Percentiles rank a stretch among this genome's conserved stretches.
These are phyloP conservation scores for Penicillium atrosanguineum DNA, from an alignment of 495 filamentous ascomycete species.

Conservation along the genomic window DNA sequence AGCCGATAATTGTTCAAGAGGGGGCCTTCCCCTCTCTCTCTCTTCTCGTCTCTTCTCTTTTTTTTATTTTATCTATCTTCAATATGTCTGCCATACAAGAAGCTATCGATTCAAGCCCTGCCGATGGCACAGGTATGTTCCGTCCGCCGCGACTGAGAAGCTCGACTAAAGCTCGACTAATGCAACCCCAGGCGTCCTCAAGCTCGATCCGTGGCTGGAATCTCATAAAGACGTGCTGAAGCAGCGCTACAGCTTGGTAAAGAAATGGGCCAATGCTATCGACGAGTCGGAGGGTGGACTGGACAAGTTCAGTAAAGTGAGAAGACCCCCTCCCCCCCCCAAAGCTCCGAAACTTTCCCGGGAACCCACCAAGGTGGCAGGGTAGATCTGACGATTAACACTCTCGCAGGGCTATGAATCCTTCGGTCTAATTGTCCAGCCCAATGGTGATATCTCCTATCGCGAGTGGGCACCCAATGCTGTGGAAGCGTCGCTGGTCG, in stretches of 20 bases:
- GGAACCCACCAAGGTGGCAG: background rate
- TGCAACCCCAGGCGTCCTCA: constrained; percentile 63
- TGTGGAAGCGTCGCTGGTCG: constrained; percentile 77
- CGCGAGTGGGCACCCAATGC: constrained; percentile 97
- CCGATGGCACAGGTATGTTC: constrained; percentile 23
- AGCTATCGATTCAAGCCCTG: background rate
- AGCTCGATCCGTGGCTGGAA: constrained; percentile 85
- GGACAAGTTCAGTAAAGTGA: constrained; percentile 84
- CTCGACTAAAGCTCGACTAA: too few species aligned
- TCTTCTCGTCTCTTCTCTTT: background rate
- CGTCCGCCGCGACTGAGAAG: background rate
- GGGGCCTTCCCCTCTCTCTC: background rate
- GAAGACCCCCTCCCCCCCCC: background rate
- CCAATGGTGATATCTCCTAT: constrained; percentile 83
- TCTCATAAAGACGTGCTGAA: constrained; percentile 79
- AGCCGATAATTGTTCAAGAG: background rate
- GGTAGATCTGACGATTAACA: background rate
- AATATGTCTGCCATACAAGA: constrained; percentile 12
- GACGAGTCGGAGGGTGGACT: constrained; percentile 82
- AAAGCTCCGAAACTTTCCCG: background rate
- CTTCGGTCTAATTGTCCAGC: constrained; percentile 76
- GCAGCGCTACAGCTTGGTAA: constrained; percentile 73
- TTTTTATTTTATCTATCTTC: background rate
- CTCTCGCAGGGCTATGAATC: constrained; percentile 65
- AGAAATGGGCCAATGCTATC: constrained; percentile 83